Base-by-base conservation (phyloP, 164 flowering plant species). In the Magnolia kwangsiensis region DNA sequence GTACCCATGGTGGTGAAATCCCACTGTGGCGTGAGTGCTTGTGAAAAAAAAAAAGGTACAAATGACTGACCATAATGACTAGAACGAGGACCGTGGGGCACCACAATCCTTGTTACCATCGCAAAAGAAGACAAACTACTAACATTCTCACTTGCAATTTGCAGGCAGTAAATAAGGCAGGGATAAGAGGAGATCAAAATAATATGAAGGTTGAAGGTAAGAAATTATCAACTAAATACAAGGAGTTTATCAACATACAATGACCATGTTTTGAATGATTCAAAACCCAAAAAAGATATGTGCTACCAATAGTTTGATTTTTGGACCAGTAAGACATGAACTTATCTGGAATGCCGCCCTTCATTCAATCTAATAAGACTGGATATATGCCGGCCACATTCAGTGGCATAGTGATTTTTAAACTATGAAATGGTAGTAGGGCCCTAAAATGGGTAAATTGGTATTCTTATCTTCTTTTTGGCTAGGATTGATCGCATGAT, bases 141-240 rank as follows among this genome's bases (percentile, higher is more conserved):
- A n/a, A 80, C 10, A 45, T 51, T 70, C 64, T 72, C 64, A 20
- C 8, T 51, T 37, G 21, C 59, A 66, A 51, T 78, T 27, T 71
- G 67, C 72, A 72, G 98, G 84, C 82, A 59, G 76, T 94, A 82
- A 83, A 86, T 18, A 63, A 82, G 58, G 67, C 79, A 74, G 81
- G 65, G 73, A 66, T 5, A 51, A 83, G 77, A 58, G 86, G 78
- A 37, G 85, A 85, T 29, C 80, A 71, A 59, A 74, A 75, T 29
- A 24, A 20, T 31, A 73, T 68, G 3, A 76, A 83, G 73, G 71
- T 50, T 71, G 81, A 80, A 85, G 90, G 94, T 88, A 82, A 23
- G 83, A 49, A 69, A 67, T 23, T 19, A 55, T 7, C 2, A 14
- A 24, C 20, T 5, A 66, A 68, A 72, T 55, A 21, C 8, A 51